Conservation (phyloP, 202 grass and related monocot species). For the Dendrocalamus latiflorus region DNA sequence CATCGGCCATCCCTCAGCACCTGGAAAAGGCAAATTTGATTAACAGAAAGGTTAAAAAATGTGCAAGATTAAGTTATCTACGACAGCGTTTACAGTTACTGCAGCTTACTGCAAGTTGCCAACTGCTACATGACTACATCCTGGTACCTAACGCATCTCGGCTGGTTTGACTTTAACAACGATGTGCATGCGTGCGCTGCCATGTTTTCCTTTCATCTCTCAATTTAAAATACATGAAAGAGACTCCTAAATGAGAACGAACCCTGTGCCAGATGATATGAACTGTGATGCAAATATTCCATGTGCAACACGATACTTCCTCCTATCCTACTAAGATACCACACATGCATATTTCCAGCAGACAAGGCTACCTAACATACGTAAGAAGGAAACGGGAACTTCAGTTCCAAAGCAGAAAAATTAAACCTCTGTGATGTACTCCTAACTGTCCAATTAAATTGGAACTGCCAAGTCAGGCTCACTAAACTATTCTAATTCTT, state of each 20-base stretch:
- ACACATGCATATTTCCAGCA: background rate
- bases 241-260: background rate
- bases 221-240: background rate
- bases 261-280: background rate
- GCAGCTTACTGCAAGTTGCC: background rate
- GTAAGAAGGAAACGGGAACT: background rate
- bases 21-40: slow-evolving; percentile 19
- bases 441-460: background rate
- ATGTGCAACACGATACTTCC: background rate
- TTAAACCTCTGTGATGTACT: background rate
- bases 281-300: background rate
- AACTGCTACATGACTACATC: background rate
- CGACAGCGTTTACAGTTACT: background rate
- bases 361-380: background rate
- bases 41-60: background rate
- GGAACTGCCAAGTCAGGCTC: background rate
- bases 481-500: background rate
- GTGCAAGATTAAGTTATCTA: background rate
- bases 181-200: background rate
- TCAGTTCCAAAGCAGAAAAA: background rate
- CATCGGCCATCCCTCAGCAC: slow-evolving; percentile 85
- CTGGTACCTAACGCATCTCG: slow-evolving; percentile 8
- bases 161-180: background rate
- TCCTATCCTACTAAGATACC: background rate
- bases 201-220: background rate